Base-by-base conservation (phyloP, 768 basidiomycete genomes). In the Naematelia aurantialba region DNA sequence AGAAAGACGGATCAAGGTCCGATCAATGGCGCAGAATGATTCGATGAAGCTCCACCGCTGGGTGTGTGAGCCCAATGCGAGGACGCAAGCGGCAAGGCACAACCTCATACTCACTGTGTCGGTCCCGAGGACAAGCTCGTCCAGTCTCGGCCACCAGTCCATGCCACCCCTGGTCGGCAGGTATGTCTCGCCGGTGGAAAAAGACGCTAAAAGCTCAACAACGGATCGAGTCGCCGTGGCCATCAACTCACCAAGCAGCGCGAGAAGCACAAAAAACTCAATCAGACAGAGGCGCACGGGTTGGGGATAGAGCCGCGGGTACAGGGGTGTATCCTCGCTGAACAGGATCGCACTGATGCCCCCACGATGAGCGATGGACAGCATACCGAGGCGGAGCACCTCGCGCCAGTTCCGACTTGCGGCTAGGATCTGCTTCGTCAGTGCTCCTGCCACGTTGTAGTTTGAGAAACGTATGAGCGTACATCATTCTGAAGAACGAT, bases 391-490 rank as follows among this genome's bases (percentile, higher is more conserved):
- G 13, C 61, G 42, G 34, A 45, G 49, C 5, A 60, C 24, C 30
- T 63, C 62, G 3, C 62, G 45, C 62, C 62, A 63, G 19, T 51
- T 39, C 8, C 45, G 8, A 14, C 51, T 46, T 13, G 62, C 52
- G 4, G 62, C 30, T 12, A 59, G 51, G 11, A 63, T 44, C 62
- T 63, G 42, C n/a, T n/a, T n/a, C n/a, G n/a, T n/a, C n/a, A n/a
- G n/a, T n/a, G n/a, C n/a, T n/a, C n/a, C n/a, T n/a, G n/a, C n/a
- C n/a, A n/a, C n/a, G n/a, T n/a, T n/a, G n/a, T n/a, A n/a, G n/a
- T n/a, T n/a, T n/a, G n/a, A n/a, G n/a, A n/a, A n/a, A n/a, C n/a
- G n/a, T n/a, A n/a, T n/a, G n/a, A 2, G 52, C 65, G 53, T 42
- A 63, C 65, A 55, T 62, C 65, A 13, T 44, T 45, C 19, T 51